Percentiles rank a stretch among this genome's conserved stretches.
phyloP scores from a whole-genome alignment of 768 basidiomycete species.

The Pulveroboletus sp. region DNA sequence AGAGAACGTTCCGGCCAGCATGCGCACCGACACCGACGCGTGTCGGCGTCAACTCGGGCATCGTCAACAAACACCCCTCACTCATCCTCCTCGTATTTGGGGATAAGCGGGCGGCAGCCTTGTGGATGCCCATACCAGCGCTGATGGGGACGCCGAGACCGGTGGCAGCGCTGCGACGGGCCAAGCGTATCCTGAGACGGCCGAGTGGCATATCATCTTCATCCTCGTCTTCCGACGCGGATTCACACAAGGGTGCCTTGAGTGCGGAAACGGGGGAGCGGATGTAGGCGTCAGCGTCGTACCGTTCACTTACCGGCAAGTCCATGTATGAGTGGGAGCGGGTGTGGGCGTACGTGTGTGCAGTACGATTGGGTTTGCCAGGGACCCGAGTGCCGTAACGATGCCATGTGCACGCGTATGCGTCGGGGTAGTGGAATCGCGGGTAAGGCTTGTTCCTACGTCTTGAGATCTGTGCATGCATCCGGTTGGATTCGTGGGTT shows the following conservation, averaged over 20 bases:
- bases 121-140: background rate
- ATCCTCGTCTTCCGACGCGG: constrained; percentile 5
- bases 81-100: constrained; percentile 12
- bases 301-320: constrained; percentile 7
- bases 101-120: background rate
- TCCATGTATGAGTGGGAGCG: constrained; percentile 10
- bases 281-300: constrained; percentile 8
- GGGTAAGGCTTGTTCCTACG: constrained; percentile 1
- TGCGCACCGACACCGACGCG: constrained; percentile 5
- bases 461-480: background rate
- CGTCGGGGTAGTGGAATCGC: constrained; percentile 8
- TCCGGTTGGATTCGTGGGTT: background rate
- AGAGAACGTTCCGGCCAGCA: constrained; percentile 1
- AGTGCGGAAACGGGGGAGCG: constrained; percentile 13
- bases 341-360: background rate
- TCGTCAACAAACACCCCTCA: constrained; percentile 17
- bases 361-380: constrained; percentile 7
- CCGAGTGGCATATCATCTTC: constrained; percentile 18
- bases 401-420: constrained; percentile 16
- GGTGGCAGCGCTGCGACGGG: background rate
- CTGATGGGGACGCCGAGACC: background rate
- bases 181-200: constrained; percentile 9
- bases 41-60: constrained; percentile 16
- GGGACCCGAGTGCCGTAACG: constrained; percentile 14
- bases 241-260: constrained; percentile 15